Base-by-base conservation (phyloP, 2,329 filamentous ascomycete species). In the Biscogniauxia mediterranea region DNA sequence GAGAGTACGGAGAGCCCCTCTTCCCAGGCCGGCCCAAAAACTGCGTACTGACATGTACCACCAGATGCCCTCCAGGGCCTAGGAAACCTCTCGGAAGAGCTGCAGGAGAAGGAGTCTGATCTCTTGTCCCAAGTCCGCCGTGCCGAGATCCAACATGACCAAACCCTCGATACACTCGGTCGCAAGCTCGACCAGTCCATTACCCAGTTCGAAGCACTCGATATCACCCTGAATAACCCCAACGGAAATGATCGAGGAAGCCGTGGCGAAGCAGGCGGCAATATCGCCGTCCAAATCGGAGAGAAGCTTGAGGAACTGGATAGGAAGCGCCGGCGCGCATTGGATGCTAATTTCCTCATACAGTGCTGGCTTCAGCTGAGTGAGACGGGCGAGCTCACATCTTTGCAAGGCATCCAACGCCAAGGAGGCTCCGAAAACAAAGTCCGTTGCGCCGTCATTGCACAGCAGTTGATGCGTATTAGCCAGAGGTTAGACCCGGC, bases 321-420 rank as follows among this genome's bases (percentile, higher is more conserved):
- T 76, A 87, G 92, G 71, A 96, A 99, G 78, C 83, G 93, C 68
- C 89, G 92, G 73, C 84, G 94, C 62, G 95, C 95, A 32, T 84
- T 95, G 74, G 95, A 99, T 79, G 93, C 95, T 63, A 94, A 91
- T 73, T 98, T 98, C 74, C 78, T 99, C 61, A 93, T 99, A 66
- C 91, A 96, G 74, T 99, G 95, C 79, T 99, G 95, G 94, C 87
- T 92, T 50, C 94, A 98, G 72, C 92, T 99, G 69, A 93, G 89
- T 76, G 93, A 97, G 71, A 89, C 89, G 8, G 95, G 95, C 3
- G 88, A 95, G 68, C 83, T 98, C 59, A 89, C 90, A 8, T 88
- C 90, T n/a, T 78, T 99, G 54, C 92, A 98, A 75, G 93, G 96
- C 65, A 89, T 98, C 62, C 86, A 94, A 71, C 85, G 91, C 66